Percentiles rank a stretch among this genome's conserved stretches.
Conservation (phyloP, 257 asterid genomes). For the Scutellaria baicalensis region DNA sequence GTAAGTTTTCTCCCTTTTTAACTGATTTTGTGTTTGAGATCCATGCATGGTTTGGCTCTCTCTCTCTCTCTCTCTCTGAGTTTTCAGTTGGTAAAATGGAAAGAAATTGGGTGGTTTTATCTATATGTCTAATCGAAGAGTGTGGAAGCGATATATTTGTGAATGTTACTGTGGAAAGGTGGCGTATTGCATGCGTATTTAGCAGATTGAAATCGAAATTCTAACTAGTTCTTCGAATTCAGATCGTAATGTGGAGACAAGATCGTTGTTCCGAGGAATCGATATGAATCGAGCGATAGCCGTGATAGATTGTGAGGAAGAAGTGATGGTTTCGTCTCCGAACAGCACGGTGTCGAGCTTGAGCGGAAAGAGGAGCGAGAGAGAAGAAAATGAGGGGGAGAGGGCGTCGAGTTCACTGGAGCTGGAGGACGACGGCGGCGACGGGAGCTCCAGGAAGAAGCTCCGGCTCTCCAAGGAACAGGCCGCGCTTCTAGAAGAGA, state of each 20-base stretch:
- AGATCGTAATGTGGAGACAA: conserved; percentile 45
- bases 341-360: conserved; percentile 89
- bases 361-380: conserved; percentile 89
- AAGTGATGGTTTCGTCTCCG: conserved; percentile 69
- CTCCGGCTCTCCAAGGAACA: conserved; percentile 91
- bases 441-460: conserved; percentile 78
- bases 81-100: background rate
- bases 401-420: conserved; percentile 65
- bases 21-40: background rate
- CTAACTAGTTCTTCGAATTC: background rate
- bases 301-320: conserved; percentile 43
- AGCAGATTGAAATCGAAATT: background rate
- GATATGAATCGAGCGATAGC: conserved; percentile 64
- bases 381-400: conserved; percentile 79
- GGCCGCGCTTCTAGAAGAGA: conserved; percentile 85
- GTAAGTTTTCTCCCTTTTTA: conserved; percentile 19
- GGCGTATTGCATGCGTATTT: background rate
- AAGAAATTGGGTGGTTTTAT: background rate
- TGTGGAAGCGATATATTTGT: background rate
- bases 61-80: background rate
- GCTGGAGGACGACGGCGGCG: conserved; percentile 69
- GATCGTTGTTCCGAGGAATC: conserved; percentile 44
- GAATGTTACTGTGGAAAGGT: background rate
- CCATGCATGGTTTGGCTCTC: conserved; percentile 11
- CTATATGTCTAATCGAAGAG: background rate